Evolutionary conservation across 805 yeast species (phyloP), one percentile per base, ranked within the genome.

Genomic region (Tetrapisispora pingtungensis): DNA sequence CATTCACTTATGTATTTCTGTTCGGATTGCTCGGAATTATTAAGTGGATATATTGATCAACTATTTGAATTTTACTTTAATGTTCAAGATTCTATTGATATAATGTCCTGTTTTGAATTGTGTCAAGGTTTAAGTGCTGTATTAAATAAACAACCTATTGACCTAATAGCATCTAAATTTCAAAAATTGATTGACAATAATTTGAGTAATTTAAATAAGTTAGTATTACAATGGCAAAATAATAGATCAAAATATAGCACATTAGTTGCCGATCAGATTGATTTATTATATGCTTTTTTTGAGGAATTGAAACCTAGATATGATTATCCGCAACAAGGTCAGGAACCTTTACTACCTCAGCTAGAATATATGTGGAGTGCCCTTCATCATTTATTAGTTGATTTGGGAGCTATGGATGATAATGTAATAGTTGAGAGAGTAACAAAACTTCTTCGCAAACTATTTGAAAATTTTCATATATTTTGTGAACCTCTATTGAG

Each of bases 1-100:
- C 89, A 85, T 63, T 94, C 99, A 0, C 72, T 93, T 55, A 86
- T 87, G 89, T 90, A 79, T 59, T 86, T 93, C 57, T 89, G 97
- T 66, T 84, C 85, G 57, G 98, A 94, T 64, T 93, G 98, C 57
- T 75, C 89, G 0, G 56, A 62, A 12, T 68, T 79, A 14, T 67
- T 93, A 52, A 74, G 79, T 17, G 73, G 74, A 39, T 85, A 75
- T 59, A 67, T 87, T 52, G 86, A 79, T 44, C 95, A 87, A 60
- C 70, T 93, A 45, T 78, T 81, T 53, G 71, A 76, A 50, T 79
- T 93, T 48, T 90, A 87, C 64, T 74, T 75, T 42, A 71, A 70
- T 46, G 70, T 81, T 26, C 68, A 70, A 41, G 67, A 68, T 32
- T 59, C 69, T 26, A 66, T 88, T 33, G 95, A 84, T 55, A 61